Evolutionary conservation across 2,329 filamentous ascomycete genomes (phyloP), one percentile per base, ranked within the genome.

Genomic region (Paracorniculantispora psalliotae): DNA sequence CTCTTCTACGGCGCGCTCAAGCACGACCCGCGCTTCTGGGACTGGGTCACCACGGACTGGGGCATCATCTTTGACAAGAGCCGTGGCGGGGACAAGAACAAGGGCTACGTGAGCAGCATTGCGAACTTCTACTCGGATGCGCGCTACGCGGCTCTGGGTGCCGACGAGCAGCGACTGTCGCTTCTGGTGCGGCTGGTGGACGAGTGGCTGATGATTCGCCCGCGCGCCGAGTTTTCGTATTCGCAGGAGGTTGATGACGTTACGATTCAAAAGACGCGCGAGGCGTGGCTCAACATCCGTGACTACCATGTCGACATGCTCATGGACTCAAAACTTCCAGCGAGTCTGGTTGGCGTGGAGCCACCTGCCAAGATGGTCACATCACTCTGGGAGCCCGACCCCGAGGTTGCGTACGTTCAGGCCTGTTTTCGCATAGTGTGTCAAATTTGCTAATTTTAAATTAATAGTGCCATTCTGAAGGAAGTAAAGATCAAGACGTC

Each of bases 241-340:
- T 19, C 13, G n/a, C n/a, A 26, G 15, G 37, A 13, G 0, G 7
- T 57, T 2, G 19, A 43, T 7, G 26, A 44, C 4, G 6, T n/a
- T 3, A 35, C 9, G 15, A 33, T 48, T 26, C 6, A 19, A 1
- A 17, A 10, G 8, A 59, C 28, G 10, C 49, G 57, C 2, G 17
- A 23, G 2, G 25, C 15, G 1, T 59, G 57, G 57, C 19, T 54
- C n/a, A 19, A 21, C 1, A 33, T 59, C 5, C 47, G 57, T 12
- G 57, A 59, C 43, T 30, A 35, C n/a, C 57, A 59, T 17, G 57
- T 54, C 15, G 43, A 59, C 21, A 41, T 59, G 57, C 50, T 59
- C 13, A 49, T 59, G 57, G 43, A 59, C 33, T n/a, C 23, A 13
- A 59, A 26, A 12, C 57, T 54, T 4, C 50, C 57, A 17, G 43